A percentile compares a stretch with the other conserved stretches of the same genome.
These are phyloP conservation scores for Sarocladium oryzae DNA, from an alignment of 2,329 filamentous ascomycete genomes.

Conservation along the genomic window DNA sequence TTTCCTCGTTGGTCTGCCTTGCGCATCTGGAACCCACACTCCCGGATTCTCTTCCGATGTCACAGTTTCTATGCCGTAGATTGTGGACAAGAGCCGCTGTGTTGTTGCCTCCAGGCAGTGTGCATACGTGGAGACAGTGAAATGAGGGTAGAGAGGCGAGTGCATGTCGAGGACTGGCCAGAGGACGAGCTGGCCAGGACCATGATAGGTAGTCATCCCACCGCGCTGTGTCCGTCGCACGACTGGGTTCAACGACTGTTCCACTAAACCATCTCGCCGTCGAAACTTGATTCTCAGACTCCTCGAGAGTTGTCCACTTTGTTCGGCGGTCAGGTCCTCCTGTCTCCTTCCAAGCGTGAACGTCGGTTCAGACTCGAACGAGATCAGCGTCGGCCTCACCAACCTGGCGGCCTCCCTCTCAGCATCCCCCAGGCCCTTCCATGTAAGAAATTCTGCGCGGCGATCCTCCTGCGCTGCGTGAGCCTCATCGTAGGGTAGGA, in stretches of 20 bases:
- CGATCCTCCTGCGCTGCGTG: constrained; percentile 20
- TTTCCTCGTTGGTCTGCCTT: constrained; percentile 49
- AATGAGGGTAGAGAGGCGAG: constrained; percentile 42
- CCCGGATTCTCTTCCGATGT: constrained; percentile 71
- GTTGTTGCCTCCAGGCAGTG: constrained; percentile 71
- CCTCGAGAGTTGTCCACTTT: constrained; percentile 37
- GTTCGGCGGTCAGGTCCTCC: constrained; percentile 36
- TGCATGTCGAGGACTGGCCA: constrained; percentile 86
- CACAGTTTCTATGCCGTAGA: constrained; percentile 52
- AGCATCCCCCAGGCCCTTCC: constrained; percentile 19
- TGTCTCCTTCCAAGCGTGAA: constrained; percentile 90
- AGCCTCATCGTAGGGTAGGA: constrained; percentile 26
- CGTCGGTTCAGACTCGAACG: constrained; percentile 74
- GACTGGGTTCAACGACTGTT: constrained; percentile 40
- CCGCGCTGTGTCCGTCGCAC: constrained; percentile 71
- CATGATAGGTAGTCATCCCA: constrained; percentile 91
- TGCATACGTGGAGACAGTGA: constrained; percentile 72
- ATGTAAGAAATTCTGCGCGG: constrained; percentile 9
- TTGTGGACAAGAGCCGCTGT: constrained; percentile 51
- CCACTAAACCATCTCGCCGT: constrained; percentile 19
- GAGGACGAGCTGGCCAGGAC: constrained; percentile 85
- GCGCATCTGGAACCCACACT: constrained; percentile 58
- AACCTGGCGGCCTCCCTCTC: constrained; percentile 16
- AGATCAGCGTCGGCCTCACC: constrained; percentile 63
- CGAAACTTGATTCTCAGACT: constrained; percentile 29